Percentiles rank a stretch among this genome's conserved stretches.
Evolutionary conservation across 106 monocot species (phyloP).

Genomic region (Xerophyta viscosa): DNA sequence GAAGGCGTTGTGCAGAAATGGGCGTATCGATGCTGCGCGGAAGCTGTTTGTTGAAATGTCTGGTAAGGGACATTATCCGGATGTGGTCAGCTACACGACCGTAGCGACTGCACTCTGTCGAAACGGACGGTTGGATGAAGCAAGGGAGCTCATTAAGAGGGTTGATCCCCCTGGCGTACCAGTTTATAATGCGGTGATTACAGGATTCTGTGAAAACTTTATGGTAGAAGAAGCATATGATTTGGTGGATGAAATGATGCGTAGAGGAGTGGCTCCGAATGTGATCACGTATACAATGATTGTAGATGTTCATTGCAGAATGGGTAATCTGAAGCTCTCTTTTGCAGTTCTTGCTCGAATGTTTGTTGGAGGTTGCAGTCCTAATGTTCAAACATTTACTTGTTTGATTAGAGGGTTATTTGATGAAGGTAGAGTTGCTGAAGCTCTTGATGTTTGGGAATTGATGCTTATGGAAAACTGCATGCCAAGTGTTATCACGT

Average conservation of each 20-base stretch:
- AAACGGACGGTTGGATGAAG: conserved; percentile 42
- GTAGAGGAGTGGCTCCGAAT: conserved; percentile 45
- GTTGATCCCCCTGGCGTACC: conserved; percentile 10
- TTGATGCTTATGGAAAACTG: conserved; percentile 45
- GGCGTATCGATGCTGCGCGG: conserved; percentile 47
- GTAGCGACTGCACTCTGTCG: conserved; percentile 49
- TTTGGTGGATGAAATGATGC: conserved; percentile 46
- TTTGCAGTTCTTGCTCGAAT: conserved; percentile 53
- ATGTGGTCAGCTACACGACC: conserved; percentile 69
- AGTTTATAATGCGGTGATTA: conserved; percentile 69
- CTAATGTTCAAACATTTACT: conserved; percentile 57
- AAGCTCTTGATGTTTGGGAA: conserved; percentile 54
- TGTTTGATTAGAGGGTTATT: conserved; percentile 60
- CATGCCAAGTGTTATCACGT: conserved; percentile 50
- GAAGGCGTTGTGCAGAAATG: conserved; percentile 69
- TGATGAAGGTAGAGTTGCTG: conserved; percentile 32
- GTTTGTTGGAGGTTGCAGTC: conserved; percentile 45
- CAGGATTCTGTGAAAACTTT: conserved; percentile 38
- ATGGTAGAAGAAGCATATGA: conserved; percentile 37
- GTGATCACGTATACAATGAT: conserved; percentile 75
- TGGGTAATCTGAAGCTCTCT: conserved; percentile 34
- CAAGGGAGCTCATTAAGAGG: conserved; percentile 33
- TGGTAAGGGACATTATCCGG: conserved; percentile 49
- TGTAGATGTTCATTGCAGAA: conserved; percentile 47
- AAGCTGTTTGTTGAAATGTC: conserved; percentile 70